A percentile compares a stretch with the other conserved stretches of the same genome.
These are phyloP conservation scores for Globisporangium paroecandrum DNA, from an alignment of 352 stramenopile species.

Conservation along the genomic window DNA sequence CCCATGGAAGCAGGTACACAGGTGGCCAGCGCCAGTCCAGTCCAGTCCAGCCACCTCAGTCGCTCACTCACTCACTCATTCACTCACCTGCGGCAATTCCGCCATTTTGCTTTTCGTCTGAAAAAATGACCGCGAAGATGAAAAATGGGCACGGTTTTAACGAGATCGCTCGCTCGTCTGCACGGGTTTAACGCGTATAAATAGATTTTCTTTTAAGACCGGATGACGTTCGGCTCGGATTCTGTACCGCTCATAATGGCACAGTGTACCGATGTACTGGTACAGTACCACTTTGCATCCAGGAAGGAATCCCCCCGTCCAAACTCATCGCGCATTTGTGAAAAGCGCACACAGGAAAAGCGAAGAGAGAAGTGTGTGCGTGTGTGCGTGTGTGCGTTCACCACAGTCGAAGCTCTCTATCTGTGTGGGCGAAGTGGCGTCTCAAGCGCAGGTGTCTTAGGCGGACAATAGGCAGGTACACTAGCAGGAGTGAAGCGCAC, in stretches of 20 bases:
- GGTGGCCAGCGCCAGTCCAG: neutral
- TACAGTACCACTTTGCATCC: constrained; percentile 1
- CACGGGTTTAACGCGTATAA: neutral
- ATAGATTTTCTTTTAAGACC: neutral
- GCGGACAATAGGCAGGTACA: neutral
- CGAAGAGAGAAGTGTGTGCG: neutral
- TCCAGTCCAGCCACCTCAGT: neutral
- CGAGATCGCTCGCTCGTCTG: too few species aligned
- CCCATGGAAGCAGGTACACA: neutral
- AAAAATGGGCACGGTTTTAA: neutral
- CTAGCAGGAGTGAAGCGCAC: neutral
- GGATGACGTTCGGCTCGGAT: neutral
- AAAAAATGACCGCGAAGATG: neutral
- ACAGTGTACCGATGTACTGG: neutral
- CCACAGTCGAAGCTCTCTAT: neutral
- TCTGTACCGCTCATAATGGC: neutral
- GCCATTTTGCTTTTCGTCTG: neutral
- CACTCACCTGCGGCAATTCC: constrained; percentile 9
- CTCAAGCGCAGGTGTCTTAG: neutral
- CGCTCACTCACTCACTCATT: neutral
- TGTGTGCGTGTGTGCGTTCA: neutral
- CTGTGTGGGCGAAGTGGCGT: neutral
- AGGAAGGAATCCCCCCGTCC: neutral
- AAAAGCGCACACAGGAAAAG: neutral
- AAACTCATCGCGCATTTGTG: constrained; percentile 4